Evolutionary conservation across 164 flowering plant species (phyloP), one percentile per base, ranked within the genome.

Genomic region (Saururus chinensis): DNA sequence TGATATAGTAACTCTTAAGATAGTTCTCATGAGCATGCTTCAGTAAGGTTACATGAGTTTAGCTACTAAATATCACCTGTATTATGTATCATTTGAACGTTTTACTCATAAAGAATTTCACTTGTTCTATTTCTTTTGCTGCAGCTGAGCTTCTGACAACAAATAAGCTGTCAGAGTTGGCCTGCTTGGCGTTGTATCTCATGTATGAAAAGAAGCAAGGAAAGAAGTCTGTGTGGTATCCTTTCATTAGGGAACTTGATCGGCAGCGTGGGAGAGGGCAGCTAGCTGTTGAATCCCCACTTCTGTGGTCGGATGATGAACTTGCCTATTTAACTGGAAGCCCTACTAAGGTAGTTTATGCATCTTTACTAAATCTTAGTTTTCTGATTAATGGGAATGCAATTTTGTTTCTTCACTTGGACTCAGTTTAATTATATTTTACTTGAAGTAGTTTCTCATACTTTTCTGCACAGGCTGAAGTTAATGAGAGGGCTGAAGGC

Each of bases 121-220:
- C 17, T 45, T 45, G 0, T 8, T 19, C 55, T 40, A 9, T 55
- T 4, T 42, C 30, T 26, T 20, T 49, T 71, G 22, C 60, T 74
- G 80, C 84, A 95, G 99, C 99, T 65, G 97, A 95, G 66, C 76
- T 95, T 55, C 74, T 95, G 56, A 83, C 99, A 26, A 87, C 99
- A 51, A 95, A 88, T 78, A 95, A 87, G 68, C 71, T 95, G 61
- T 95, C 99, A 12, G 99, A 95, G 67, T 72, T 95, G 74, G 99
- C 99, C 35, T 95, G 99, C 76, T 81, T 95, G 79, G 97, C 97
- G 25, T 70, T 95, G 75, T 95, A 90, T 81, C 79, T 95, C 55
- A 93, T 93, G 97, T 93, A 93, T 73, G 99, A 93, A 72, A 93
- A 93, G 85, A 93, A 93, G 73, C 99, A 90, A 68, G 97, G 97